Base-by-base conservation (phyloP, 352 stramenopile genomes). In the Peronosclerospora sorghi region DNA sequence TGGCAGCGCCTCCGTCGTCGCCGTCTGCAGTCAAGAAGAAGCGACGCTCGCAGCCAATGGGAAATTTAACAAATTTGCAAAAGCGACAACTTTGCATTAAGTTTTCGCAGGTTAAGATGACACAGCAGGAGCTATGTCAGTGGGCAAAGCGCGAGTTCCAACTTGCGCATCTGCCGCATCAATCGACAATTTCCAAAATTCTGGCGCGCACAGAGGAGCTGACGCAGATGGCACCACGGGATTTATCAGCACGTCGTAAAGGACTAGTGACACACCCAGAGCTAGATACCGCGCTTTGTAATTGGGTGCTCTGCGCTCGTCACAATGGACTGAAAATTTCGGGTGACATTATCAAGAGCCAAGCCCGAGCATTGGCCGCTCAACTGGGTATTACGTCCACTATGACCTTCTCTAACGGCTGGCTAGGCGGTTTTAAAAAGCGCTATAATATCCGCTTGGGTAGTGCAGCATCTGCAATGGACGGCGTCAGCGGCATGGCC, bases 121-220 rank as follows among this genome's bases (percentile, higher is more conserved):
- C 66, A 39, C 69, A 82, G 48, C 61, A 76, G 51, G 69, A 82
- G 45, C 51, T 82, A 28, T 76, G 64, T 34, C 57, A 70, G 8
- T 82, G 69, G 69, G 66, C 69, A 34, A 74, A 73, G 32, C 58
- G 60, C 36, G 69, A 82, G 64, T 82, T 82, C 52, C 47, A 65
- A 26, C 54, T 82, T 17, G 44, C 53, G 19, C 70, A 82, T 30
- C 36, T 73, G 46, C 69, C 69, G 47, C 63, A 73, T 28, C 69
- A 82, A 51, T 71, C 62, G 18, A 82, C 69, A 8, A 82, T 82
- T 56, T 79, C 66, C 43, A 79, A 76, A 46, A 82, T 82, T 42
- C 50, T 82, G 23, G 57, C 63, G 34, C 64, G 64, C 21, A 36
- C 61, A 3, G 42, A 52, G 15, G 67, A 78, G 44, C 54, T 78